Percentiles rank a stretch among this genome's conserved stretches.
phyloP scores from a whole-genome alignment of 805 yeast genomes.

The Candida nonsorbophila region DNA sequence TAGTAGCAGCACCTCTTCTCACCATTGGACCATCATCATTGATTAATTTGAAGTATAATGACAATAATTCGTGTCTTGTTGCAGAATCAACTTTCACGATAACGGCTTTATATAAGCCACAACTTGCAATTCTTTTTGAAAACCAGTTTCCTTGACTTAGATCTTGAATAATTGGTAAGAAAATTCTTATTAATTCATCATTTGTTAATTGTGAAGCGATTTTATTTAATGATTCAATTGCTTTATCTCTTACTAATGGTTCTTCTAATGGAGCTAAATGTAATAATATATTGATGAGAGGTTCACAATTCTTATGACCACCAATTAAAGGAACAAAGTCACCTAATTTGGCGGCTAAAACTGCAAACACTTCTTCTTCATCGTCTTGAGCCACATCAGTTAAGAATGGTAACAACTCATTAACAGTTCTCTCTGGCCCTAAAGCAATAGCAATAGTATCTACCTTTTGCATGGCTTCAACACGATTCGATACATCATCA shows the following conservation, averaged over 20 bases:
- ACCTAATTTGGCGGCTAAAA: slow-evolving; percentile 86
- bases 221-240: slow-evolving; percentile 76
- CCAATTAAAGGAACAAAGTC: slow-evolving; percentile 86
- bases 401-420: slow-evolving; percentile 84
- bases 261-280: slow-evolving; percentile 90
- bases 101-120: slow-evolving; percentile 78
- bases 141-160: slow-evolving; percentile 92
- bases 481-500: slow-evolving; percentile 90
- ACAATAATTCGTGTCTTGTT: slow-evolving; percentile 57
- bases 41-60: slow-evolving; percentile 63
- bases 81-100: slow-evolving; percentile 52
- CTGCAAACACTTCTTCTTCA: slow-evolving; percentile 96
- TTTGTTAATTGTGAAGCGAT: slow-evolving; percentile 59
- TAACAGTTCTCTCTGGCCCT: slow-evolving; percentile 89
- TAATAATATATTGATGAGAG: slow-evolving; percentile 60
- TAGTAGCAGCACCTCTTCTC: slow-evolving; percentile 86
- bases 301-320: slow-evolving; percentile 56
- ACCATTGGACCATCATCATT: slow-evolving; percentile 98
- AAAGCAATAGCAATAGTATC: slow-evolving; percentile 93
- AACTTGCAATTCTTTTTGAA: slow-evolving; percentile 82
- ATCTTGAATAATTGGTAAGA: slow-evolving; percentile 71
- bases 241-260: slow-evolving; percentile 92
- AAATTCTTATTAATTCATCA: slow-evolving; percentile 59
- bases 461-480: slow-evolving; percentile 89
- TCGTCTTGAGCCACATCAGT: slow-evolving; percentile 91